These are phyloP conservation scores for Phaseolus lunatus DNA, from an alignment of 306 rosid genomes.

Conservation along the genomic window DNA sequence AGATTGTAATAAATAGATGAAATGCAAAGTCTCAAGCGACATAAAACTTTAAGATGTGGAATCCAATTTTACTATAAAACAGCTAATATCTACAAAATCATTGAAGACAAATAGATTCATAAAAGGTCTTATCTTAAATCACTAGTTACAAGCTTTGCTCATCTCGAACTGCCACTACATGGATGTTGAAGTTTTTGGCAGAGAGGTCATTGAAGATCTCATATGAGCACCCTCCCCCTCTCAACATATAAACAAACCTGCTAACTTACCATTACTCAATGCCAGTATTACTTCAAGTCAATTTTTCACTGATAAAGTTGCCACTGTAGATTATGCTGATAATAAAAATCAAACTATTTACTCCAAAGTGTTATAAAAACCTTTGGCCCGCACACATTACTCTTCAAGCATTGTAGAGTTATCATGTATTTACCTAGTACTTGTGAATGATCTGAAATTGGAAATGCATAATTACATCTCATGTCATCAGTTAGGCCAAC, in stretches of 20 bases:
- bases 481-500: background rate
- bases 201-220: background rate
- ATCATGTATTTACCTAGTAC: background rate
- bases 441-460: background rate
- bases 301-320: background rate
- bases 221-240: too few relatives aligned
- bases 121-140: background rate
- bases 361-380: background rate
- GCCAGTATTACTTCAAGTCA: background rate
- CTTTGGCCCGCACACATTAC: background rate
- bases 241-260: background rate
- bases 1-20: conserved; percentile 17
- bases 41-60: background rate
- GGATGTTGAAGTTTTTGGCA: background rate
- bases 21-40: conserved; percentile 16
- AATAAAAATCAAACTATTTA: background rate
- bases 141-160: background rate
- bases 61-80: conserved; percentile 4
- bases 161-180: background rate
- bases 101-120: background rate
- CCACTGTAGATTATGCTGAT: conserved; percentile 17
- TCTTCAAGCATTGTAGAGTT: background rate
- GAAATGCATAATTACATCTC: conserved; percentile 21
- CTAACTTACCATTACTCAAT: background rate
- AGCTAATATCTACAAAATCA: background rate